Conservation (phyloP, 2,329 filamentous ascomycete genomes). For the Coniella lustricola region DNA sequence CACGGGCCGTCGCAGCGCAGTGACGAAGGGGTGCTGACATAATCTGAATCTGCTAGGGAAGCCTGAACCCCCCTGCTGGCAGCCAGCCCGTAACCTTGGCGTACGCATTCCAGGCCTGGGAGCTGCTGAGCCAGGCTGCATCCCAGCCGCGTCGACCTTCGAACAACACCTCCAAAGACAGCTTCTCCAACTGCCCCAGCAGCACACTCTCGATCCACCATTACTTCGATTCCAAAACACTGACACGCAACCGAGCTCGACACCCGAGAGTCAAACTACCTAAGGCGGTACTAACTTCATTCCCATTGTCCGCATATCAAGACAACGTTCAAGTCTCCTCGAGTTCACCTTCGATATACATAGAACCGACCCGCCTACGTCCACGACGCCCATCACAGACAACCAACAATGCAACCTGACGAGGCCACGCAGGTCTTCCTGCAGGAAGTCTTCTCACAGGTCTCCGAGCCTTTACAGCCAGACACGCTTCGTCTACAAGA, state of each 20-base stretch:
- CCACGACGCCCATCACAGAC: constrained; percentile 11
- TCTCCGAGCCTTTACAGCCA: constrained; percentile 72
- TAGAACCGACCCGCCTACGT: constrained; percentile 2
- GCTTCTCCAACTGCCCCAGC: constrained; percentile 10
- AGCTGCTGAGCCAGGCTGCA: constrained; percentile 30
- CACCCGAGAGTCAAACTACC: neutral
- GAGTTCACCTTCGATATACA: neutral
- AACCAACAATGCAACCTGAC: constrained; percentile 57
- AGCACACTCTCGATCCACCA: constrained; percentile 8
- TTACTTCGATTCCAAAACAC: neutral
- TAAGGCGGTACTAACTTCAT: neutral
- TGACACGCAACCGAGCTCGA: neutral
- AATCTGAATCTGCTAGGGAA: neutral
- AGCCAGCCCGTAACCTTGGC: neutral
- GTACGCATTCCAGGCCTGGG: constrained; percentile 5
- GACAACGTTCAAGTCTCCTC: neutral
- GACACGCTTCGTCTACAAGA: constrained; percentile 91
- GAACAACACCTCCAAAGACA: constrained; percentile 7
- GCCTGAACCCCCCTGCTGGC: neutral
- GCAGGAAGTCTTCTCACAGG: constrained; percentile 16
- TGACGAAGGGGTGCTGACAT: constrained; percentile 7
- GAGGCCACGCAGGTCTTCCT: constrained; percentile 91
- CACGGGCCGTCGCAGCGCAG: neutral
- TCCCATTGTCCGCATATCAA: neutral
- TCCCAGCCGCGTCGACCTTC: constrained; percentile 33